phyloP scores from a whole-genome alignment of 2,329 filamentous ascomycete species.

The Coniochaeta hoffmannii region DNA sequence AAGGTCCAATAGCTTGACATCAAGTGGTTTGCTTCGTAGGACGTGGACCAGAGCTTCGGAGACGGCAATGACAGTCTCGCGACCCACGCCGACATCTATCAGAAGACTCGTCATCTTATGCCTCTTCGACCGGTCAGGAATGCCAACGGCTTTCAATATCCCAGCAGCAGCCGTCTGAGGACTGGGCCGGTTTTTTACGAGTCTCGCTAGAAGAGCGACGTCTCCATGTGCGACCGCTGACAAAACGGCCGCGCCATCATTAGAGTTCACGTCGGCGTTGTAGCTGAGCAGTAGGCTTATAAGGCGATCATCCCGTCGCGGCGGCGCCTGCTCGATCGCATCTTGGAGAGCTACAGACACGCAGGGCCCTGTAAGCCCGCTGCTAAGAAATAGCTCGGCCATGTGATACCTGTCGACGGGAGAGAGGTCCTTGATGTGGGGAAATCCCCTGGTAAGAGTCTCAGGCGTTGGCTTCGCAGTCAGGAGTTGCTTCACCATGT shows the following conservation, averaged over 20 bases:
- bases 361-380: slow-evolving; percentile 36
- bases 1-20: too few relatives aligned
- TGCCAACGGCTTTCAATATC: too few relatives aligned
- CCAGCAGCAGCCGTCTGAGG: too few relatives aligned
- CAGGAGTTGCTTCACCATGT: slow-evolving; percentile 39
- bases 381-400: slow-evolving; percentile 40
- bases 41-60: too few relatives aligned
- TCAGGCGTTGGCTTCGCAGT: slow-evolving; percentile 36
- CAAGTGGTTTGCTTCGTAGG: too few relatives aligned
- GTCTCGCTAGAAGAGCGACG: too few relatives aligned
- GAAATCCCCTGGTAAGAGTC: slow-evolving; percentile 41
- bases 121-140: too few relatives aligned
- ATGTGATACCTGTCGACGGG: slow-evolving; percentile 37
- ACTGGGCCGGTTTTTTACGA: too few relatives aligned
- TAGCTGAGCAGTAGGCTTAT: slow-evolving; percentile 44
- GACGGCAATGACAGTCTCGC: too few relatives aligned
- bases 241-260: slow-evolving; percentile 42
- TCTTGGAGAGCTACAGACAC: slow-evolving; percentile 44
- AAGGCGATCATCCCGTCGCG: slow-evolving; percentile 40
- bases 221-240: too few relatives aligned
- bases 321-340: slow-evolving; percentile 40
- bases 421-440: slow-evolving; percentile 35
- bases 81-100: too few relatives aligned
- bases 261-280: slow-evolving; percentile 47
- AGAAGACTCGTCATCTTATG: too few relatives aligned